Conservation (phyloP, 768 basidiomycete species). For the Favolaschia claudopus region DNA sequence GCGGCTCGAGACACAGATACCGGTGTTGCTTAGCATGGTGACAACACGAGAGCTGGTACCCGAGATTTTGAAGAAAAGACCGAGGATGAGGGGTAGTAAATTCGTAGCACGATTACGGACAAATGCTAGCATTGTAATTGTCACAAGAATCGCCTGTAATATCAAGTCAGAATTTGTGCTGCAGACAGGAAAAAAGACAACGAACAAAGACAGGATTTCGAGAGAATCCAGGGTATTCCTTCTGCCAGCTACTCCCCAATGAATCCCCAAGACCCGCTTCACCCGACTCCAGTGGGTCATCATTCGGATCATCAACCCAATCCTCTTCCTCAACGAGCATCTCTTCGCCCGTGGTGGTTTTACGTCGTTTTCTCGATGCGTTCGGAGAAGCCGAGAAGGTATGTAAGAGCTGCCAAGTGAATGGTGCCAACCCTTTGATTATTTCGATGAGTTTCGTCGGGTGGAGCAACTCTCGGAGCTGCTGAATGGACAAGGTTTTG, state of each 20-base stretch:
- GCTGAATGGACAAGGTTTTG: no score
- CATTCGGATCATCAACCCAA: slow-evolving; percentile 2
- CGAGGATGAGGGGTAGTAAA: no score
- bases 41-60: no score
- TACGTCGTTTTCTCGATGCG: background rate
- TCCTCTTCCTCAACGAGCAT: background rate
- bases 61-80: no score
- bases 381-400: no score
- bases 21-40: no score
- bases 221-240: background rate
- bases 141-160: slow-evolving; percentile 10
- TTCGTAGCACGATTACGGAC: no score
- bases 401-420: slow-evolving; percentile 2
- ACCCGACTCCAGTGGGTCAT: no score
- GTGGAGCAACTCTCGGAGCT: background rate
- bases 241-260: no score
- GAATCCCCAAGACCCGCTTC: background rate
- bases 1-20: slow-evolving; percentile 30
- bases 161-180: background rate
- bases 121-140: no score
- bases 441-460: background rate
- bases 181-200: slow-evolving; percentile 25
- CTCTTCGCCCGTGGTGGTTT: background rate
- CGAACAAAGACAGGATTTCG: slow-evolving; percentile 29
- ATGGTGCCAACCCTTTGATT: background rate